phyloP scores from a whole-genome alignment of 805 yeast species.

The Priceomyces castillae region DNA sequence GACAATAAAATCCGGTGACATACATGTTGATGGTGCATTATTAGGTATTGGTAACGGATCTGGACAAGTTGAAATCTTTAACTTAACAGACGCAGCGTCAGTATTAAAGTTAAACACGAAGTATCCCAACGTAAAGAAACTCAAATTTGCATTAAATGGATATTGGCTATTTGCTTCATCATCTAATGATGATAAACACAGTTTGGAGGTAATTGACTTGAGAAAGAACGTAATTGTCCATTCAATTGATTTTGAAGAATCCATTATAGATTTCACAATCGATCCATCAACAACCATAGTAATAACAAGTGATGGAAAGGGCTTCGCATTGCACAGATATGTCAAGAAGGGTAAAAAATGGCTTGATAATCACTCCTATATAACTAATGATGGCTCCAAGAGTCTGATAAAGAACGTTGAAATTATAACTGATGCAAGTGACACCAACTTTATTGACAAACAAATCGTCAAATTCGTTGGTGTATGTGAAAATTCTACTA shows the following conservation, averaged over 20 bases:
- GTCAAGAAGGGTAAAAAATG: conserved; percentile 40
- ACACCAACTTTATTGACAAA: conserved; percentile 9
- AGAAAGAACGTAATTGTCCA: conserved; percentile 36
- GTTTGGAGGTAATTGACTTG: conserved; percentile 47
- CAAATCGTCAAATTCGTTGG: conserved; percentile 11
- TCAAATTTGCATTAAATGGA: conserved; percentile 62
- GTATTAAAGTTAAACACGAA: conserved; percentile 23
- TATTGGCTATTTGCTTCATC: conserved; percentile 50
- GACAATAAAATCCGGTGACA: conserved; percentile 19
- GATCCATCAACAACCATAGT: conserved; percentile 38
- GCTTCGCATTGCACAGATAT: conserved; percentile 32
- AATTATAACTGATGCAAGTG: conserved; percentile 12
- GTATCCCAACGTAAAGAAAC: conserved; percentile 23
- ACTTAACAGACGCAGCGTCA: conserved; percentile 33
- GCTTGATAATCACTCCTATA: conserved; percentile 15
- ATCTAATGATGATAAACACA: conserved; percentile 15
- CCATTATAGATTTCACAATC: conserved; percentile 22
- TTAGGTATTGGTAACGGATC: conserved; percentile 37
- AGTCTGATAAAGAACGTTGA: conserved; percentile 6
- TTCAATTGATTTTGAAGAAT: conserved; percentile 23
- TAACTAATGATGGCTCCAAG: conserved; percentile 3
- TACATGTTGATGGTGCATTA: conserved; percentile 51
- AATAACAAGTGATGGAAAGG: conserved; percentile 18
- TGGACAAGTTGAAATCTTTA: conserved; percentile 36
- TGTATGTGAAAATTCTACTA: conserved; percentile 12